Evolutionary conservation across 805 yeast species (phyloP).

Genomic region (Saccharomycopsis sp.): DNA sequence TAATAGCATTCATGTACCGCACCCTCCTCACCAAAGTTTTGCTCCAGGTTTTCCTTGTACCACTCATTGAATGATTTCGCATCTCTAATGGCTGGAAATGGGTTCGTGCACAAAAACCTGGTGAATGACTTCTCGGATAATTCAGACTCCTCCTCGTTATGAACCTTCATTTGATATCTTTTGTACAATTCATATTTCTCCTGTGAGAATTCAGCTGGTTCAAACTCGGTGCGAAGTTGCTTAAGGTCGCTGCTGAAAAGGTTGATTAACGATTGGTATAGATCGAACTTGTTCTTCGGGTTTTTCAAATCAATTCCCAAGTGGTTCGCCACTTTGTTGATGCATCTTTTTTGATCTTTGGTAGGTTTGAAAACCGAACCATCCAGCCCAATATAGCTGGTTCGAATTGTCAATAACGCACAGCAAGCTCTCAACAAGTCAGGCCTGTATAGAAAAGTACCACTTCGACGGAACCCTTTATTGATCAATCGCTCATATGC

Average conservation of each 20-base stretch:
- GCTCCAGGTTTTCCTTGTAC: conserved; percentile 18
- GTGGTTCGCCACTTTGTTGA: conserved; percentile 51
- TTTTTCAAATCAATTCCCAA: conserved; percentile 25
- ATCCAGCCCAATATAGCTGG: conserved; percentile 30
- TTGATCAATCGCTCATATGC: conserved; percentile 63
- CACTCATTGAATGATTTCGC: conserved; percentile 5
- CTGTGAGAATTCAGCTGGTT: conserved; percentile 41
- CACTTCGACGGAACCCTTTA: conserved; percentile 75
- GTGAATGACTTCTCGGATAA: conserved; percentile 43
- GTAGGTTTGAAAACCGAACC: conserved; percentile 35
- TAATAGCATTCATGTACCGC: conserved; percentile 79
- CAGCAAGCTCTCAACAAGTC: conserved; percentile 74
- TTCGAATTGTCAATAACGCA: conserved; percentile 69
- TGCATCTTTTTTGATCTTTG: conserved; percentile 60
- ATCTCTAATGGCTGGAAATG: conserved; percentile 35
- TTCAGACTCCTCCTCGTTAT: conserved; percentile 49
- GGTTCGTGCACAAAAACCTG: conserved; percentile 63
- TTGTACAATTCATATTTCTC: conserved; percentile 60
- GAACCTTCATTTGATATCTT: conserved; percentile 66
- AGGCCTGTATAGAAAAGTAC: conserved; percentile 55
- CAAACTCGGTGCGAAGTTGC: conserved; percentile 40
- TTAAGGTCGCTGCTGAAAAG: conserved; percentile 21
- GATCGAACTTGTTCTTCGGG: conserved; percentile 17
- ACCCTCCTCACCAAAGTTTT: conserved; percentile 33
- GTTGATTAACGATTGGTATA: conserved; percentile 7